A percentile compares a stretch with the other conserved stretches of the same genome.
These are phyloP conservation scores for Gossypium anomalum DNA, from an alignment of 345 rosid species.

Conservation along the genomic window DNA sequence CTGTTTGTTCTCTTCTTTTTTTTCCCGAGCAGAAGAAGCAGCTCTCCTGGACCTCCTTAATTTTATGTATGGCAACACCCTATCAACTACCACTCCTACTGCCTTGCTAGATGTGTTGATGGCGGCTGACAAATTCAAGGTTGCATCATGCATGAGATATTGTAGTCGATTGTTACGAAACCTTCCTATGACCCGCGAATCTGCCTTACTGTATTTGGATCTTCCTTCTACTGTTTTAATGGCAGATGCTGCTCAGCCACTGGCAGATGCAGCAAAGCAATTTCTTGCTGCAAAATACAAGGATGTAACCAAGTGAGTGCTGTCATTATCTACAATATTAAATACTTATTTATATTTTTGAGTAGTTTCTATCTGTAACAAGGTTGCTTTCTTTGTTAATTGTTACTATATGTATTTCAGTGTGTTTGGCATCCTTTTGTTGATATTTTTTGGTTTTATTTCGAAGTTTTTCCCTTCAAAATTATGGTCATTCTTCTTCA, in stretches of 20 bases:
- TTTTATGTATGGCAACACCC: constrained; percentile 57
- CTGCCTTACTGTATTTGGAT: constrained; percentile 68
- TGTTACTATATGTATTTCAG: not conserved
- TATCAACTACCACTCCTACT: constrained; percentile 42
- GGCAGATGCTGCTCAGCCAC: constrained; percentile 73
- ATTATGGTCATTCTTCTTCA: not conserved
- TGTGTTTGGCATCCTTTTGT: not conserved
- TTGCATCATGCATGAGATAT: constrained; percentile 78
- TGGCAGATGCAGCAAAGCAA: constrained; percentile 64
- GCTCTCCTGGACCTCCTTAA: constrained; percentile 73
- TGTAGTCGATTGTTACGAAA: constrained; percentile 59
- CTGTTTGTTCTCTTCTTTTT: not conserved
- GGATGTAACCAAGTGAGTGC: constrained; percentile 51
- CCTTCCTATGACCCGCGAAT: constrained; percentile 67
- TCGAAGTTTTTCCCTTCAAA: not conserved
- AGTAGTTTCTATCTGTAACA: not conserved
- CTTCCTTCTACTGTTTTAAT: constrained; percentile 62
- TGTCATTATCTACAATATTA: constrained; percentile 1
- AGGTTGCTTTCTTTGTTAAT: not conserved
- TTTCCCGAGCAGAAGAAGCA: constrained; percentile 59
- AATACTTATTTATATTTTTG: not conserved
- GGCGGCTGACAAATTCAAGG: constrained; percentile 84
- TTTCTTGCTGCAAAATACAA: constrained; percentile 57
- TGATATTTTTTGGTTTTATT: not conserved
- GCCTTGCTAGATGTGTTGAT: constrained; percentile 63